A percentile compares a stretch with the other conserved stretches of the same genome.
Evolutionary conservation across 2,329 filamentous ascomycete genomes (phyloP).

Genomic region (Stromatinia cepivora): DNA sequence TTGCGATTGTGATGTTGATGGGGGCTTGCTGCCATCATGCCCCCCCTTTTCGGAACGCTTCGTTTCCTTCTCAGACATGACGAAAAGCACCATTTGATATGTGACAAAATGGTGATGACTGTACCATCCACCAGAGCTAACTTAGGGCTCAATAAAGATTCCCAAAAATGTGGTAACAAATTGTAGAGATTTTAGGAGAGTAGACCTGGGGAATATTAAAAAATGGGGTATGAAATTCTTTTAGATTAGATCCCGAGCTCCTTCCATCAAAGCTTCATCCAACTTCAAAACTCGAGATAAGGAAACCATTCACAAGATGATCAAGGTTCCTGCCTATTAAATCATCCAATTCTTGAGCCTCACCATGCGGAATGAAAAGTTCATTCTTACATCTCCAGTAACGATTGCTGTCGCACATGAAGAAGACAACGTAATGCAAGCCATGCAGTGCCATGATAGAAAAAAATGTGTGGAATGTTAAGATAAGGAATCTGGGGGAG

Average conservation of each 20-base stretch:
- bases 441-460: neutral
- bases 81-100: neutral
- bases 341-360: constrained; percentile 3
- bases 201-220: neutral
- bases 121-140: neutral
- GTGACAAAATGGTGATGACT: neutral
- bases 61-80: neutral
- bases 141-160: neutral
- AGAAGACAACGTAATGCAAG: neutral
- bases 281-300: constrained; percentile 15
- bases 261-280: too few relatives aligned
- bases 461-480: constrained; percentile 2
- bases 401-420: neutral
- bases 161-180: neutral
- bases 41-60: constrained; percentile 1
- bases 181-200: neutral
- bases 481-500: constrained; percentile 21
- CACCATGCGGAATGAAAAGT: neutral
- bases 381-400: neutral
- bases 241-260: constrained; percentile 4
- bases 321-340: neutral
- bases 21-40: neutral
- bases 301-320: neutral
- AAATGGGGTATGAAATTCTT: constrained; percentile 13
- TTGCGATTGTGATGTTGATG: constrained; percentile 7